phyloP scores from a whole-genome alignment of 2,329 filamentous ascomycete species.

The Penicillium sclerotigenum region DNA sequence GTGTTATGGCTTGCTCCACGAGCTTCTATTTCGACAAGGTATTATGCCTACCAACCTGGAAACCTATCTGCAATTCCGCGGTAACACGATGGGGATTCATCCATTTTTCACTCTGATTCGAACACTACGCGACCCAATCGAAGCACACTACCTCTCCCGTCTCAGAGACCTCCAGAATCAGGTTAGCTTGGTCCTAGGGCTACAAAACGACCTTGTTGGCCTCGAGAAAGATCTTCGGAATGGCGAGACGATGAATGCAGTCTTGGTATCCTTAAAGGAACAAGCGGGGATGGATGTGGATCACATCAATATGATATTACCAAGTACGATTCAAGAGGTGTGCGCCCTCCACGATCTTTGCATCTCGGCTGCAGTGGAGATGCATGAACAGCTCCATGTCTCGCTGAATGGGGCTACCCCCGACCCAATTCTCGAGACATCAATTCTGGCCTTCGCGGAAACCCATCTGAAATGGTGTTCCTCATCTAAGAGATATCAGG shows the following conservation, averaged over 20 bases:
- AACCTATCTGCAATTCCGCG: not conserved
- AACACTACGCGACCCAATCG: not conserved
- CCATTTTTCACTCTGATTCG: conserved; percentile 5
- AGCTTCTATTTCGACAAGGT: not conserved
- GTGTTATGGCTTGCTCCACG: not conserved
- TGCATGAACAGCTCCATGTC: not conserved
- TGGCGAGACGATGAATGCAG: conserved; percentile 5
- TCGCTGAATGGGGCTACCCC: not conserved
- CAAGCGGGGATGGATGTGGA: not conserved
- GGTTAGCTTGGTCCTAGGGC: not conserved
- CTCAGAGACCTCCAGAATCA: not conserved
- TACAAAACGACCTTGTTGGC: conserved; percentile 5
- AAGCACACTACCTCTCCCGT: not conserved
- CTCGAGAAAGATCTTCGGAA: conserved; percentile 5
- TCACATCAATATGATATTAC: not conserved
- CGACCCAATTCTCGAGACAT: not conserved
- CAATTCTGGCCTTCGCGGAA: not conserved
- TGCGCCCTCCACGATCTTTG: conserved; percentile 1
- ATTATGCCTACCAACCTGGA: not conserved
- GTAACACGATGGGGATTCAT: conserved; percentile 1
- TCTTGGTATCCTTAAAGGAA: conserved; percentile 1
- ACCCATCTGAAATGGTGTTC: conserved; percentile 6
- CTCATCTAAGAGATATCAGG: conserved; percentile 1
- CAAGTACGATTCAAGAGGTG: not conserved
- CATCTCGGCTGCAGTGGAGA: not conserved